Percentiles rank a stretch among this genome's conserved stretches.
Conservation (phyloP, 345 rosid genomes). For the Salix dunnii region DNA sequence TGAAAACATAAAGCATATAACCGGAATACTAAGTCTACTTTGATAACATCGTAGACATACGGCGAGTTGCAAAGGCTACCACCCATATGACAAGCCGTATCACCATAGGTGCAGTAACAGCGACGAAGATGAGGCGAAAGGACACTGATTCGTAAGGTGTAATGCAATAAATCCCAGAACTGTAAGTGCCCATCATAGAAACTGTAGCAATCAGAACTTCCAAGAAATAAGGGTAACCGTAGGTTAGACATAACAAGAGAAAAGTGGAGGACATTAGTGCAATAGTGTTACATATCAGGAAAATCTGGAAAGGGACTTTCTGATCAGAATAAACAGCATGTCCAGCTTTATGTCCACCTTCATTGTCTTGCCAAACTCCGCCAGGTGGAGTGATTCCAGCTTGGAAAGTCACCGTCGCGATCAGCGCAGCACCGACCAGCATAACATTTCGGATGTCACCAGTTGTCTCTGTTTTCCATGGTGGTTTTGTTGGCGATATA, state of each 20-base stretch:
- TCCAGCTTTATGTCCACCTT: conserved; percentile 16
- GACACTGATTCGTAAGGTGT: conserved; percentile 9
- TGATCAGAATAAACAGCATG: conserved; percentile 18
- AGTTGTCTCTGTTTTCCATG: background rate
- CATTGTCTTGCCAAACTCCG: conserved; percentile 43
- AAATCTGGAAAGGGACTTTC: conserved; percentile 13
- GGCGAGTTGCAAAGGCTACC: no score
- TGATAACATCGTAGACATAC: no score
- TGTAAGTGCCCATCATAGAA: conserved; percentile 21
- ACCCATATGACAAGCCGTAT: conserved; percentile 4
- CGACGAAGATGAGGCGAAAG: conserved; percentile 14
- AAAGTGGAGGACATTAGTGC: conserved; percentile 1
- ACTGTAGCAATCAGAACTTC: conserved; percentile 10
- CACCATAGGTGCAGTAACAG: conserved; percentile 5
- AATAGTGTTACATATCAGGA: conserved; percentile 24
- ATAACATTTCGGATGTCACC: conserved; percentile 20
- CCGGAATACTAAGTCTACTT: no score
- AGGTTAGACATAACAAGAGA: conserved; percentile 11
- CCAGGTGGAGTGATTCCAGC: conserved; percentile 38
- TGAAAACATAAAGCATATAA: no score
- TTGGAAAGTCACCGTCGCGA: conserved; percentile 37
- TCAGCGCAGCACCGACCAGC: conserved; percentile 29
- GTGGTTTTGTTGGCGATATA: no score
- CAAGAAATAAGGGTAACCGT: conserved; percentile 10
- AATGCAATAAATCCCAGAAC: conserved; percentile 17